phyloP scores from a whole-genome alignment of 2,329 filamentous ascomycete species.

The Scedosporium minutisporum region DNA sequence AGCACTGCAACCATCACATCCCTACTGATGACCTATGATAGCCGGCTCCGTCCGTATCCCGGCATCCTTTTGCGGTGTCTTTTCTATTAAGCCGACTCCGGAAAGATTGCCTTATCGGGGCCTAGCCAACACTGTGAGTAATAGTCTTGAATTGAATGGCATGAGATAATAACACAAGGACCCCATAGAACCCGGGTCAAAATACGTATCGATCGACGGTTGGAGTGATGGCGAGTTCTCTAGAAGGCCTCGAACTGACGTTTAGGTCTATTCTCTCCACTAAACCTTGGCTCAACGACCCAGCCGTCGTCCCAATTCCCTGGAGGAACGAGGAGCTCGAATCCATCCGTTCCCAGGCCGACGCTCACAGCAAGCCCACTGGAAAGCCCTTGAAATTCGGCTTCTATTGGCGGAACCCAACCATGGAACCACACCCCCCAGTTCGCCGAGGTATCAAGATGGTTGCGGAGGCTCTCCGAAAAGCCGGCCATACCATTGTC shows the following conservation, averaged over 20 bases:
- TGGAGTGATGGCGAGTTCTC: conserved; percentile 50
- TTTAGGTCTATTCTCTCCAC: conserved; percentile 46
- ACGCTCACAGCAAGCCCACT: neutral
- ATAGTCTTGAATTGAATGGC: neutral
- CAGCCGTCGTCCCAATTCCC: conserved; percentile 54
- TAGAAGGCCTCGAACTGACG: conserved; percentile 43
- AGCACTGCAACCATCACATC: neutral
- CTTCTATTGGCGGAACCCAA: conserved; percentile 40
- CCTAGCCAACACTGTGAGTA: conserved; percentile 11
- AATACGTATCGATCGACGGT: conserved; percentile 52
- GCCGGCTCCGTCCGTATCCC: conserved; percentile 22
- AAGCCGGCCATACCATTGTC: conserved; percentile 33
- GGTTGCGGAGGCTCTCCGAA: neutral
- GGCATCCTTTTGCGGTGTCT: conserved; percentile 17
- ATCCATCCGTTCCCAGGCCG: conserved; percentile 24
- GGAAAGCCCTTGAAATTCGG: conserved; percentile 39
- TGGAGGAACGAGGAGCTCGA: conserved; percentile 44
- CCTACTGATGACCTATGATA: neutral
- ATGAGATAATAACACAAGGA: neutral
- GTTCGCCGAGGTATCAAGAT: conserved; percentile 28
- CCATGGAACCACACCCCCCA: conserved; percentile 45
- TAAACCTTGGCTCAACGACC: conserved; percentile 58
- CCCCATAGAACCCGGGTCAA: conserved; percentile 36
- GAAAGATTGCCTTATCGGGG: conserved; percentile 13
- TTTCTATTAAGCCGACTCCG: conserved; percentile 12